These are phyloP conservation scores for Stygiomarasmius scandens DNA, from an alignment of 1,284 basidiomycete genomes.

Conservation along the genomic window DNA sequence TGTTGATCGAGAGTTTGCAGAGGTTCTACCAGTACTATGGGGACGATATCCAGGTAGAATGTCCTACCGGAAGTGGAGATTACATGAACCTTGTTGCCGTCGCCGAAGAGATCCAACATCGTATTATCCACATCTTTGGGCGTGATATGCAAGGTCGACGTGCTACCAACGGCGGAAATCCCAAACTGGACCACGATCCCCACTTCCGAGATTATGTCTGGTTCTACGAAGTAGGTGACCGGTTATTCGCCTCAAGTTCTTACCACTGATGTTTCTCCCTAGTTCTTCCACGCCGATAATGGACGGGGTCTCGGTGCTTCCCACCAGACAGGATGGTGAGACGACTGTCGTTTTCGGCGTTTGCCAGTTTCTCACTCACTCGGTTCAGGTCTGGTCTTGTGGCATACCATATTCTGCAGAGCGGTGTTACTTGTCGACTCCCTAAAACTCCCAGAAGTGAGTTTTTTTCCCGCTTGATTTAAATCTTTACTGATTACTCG, in stretches of 20 bases:
- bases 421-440: conserved; percentile 80
- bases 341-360: conserved; percentile 8
- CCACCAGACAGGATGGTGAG: conserved; percentile 95
- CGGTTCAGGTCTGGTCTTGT: conserved; percentile 80
- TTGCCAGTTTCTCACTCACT: conserved; percentile 11
- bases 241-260: neutral
- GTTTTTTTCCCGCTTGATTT: conserved; percentile 33
- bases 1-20: conserved; percentile 92
- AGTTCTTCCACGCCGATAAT: conserved; percentile 96
- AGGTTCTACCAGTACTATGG: conserved; percentile 98
- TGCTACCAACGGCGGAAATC: conserved; percentile 90
- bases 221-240: conserved; percentile 81
- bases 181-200: conserved; percentile 89
- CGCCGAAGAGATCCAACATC: conserved; percentile 96
- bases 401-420: conserved; percentile 89
- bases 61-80: conserved; percentile 93
- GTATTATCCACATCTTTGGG: conserved; percentile 95
- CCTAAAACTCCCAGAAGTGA: conserved; percentile 87
- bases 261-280: conserved; percentile 14
- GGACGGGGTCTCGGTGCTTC: conserved; percentile 93
- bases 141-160: conserved; percentile 85
- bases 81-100: conserved; percentile 93
- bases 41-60: conserved; percentile 85
- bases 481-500: conserved; percentile 21
- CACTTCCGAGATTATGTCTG: conserved; percentile 95